Evolutionary conservation across 257 asterid species (phyloP), one percentile per base, ranked within the genome.

Genomic region (Orobanche coerulescens): DNA sequence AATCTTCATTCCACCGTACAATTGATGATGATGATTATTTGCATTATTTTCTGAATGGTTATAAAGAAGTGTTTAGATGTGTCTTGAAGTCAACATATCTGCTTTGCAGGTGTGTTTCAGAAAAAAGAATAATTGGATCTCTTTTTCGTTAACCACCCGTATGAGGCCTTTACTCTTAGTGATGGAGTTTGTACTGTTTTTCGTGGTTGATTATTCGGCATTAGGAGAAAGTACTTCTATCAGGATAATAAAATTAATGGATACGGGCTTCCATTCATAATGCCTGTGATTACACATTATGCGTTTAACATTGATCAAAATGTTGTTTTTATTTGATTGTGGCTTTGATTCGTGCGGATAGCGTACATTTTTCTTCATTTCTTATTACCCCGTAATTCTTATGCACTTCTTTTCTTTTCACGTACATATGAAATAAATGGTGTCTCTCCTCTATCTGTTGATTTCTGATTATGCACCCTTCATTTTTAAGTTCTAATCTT

Each of bases 391-490:
- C 30, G 53, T 14, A 15, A 24, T 52, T 30, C 33, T 10, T 33
- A 44, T 44, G 20, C 43, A 5, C 30, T 56, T 4, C 36, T 30
- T 30, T 30, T 30, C 36, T 4, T 42, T 15, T 42, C 49, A 13
- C 7, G 9, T 46, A n/a, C 24, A 0, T 19, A 20, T 44, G 22
- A 58, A 48, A 11, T 39, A 1, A 16, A 39, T 9, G n/a, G 65
- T 19, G 31, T 49, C 30, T 18, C 19, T 46, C 60, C 15, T 49
- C 19, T 59, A 30, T 43, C 31, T 16, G 2, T 33, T 61, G 48
- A 64, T 59, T 51, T 52, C 51, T 58, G 9, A 49, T 58, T 28
- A 18, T 51, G 40, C 26, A 42, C 40, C 26, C 3, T 61, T 40
- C 34, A 22, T 31, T 1, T 26, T 64, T 4, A 12, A n/a, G n/a